Conservation (phyloP, 2,329 filamentous ascomycete species). For the Didymella segeticola region DNA sequence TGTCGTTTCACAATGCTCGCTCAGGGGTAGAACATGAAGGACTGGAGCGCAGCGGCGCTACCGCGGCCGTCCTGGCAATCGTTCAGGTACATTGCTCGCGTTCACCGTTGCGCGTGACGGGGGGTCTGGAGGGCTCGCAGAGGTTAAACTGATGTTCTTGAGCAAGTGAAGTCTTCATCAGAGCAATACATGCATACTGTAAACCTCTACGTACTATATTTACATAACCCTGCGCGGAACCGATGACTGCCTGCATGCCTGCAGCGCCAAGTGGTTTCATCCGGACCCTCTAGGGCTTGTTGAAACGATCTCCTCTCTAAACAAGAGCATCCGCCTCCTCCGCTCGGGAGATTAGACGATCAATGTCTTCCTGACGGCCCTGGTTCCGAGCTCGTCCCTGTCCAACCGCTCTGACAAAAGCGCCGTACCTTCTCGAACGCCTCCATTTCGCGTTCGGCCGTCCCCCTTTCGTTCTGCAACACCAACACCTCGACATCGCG, state of each 20-base stretch:
- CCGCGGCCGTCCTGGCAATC: constrained; percentile 34
- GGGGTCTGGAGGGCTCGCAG: constrained; percentile 14
- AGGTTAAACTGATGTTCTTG: constrained; percentile 2
- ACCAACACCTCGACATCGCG: constrained; percentile 34
- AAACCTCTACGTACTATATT: constrained; percentile 39
- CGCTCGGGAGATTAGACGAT: constrained; percentile 50
- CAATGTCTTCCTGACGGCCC: constrained; percentile 49
- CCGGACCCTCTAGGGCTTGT: constrained; percentile 29
- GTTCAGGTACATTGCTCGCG: constrained; percentile 28
- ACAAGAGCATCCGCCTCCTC: constrained; percentile 48
- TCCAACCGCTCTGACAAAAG: constrained; percentile 43
- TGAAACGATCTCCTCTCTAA: constrained; percentile 47
- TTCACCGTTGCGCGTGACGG: constrained; percentile 17
- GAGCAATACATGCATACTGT: constrained; percentile 23
- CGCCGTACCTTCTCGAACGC: constrained; percentile 44
- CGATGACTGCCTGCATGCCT: constrained; percentile 46
- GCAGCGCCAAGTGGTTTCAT: constrained; percentile 45
- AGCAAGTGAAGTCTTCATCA: constrained; percentile 6
- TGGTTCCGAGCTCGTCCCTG: constrained; percentile 41
- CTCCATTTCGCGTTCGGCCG: constrained; percentile 36
- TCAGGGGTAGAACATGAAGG: constrained; percentile 21
- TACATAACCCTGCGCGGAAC: constrained; percentile 39
- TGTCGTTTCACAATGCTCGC: constrained; percentile 39
- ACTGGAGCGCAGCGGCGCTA: constrained; percentile 38
- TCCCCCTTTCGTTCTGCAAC: constrained; percentile 38